A percentile compares a stretch with the other conserved stretches of the same genome.
Evolutionary conservation across 768 basidiomycete genomes (phyloP).

Genomic region (Leccinum truebloodii): DNA sequence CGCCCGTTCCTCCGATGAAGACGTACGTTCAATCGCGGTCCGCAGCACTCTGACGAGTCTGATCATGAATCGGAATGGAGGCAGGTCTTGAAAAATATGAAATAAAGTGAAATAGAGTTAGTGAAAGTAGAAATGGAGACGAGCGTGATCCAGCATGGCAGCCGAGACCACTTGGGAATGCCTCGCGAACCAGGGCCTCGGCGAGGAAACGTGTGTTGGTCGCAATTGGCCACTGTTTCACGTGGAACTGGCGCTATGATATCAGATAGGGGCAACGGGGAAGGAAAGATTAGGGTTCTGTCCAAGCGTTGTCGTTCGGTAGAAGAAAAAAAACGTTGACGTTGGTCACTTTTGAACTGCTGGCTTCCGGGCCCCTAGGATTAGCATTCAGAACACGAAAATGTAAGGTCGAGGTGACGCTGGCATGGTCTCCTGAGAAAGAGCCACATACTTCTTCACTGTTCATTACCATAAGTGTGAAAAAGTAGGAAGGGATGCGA

Average conservation of each 20-base stretch:
- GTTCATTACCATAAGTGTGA: not conserved
- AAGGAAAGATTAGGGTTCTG: not conserved
- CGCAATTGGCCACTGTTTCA: not conserved
- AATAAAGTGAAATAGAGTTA: not conserved
- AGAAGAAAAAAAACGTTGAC: not conserved
- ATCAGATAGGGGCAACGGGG: not conserved
- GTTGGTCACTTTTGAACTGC: not conserved
- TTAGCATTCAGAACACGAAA: not conserved
- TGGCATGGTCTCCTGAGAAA: not conserved
- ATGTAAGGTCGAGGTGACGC: not conserved
- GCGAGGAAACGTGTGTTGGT: constrained; percentile 10
- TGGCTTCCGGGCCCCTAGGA: not conserved
- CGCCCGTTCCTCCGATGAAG: not conserved
- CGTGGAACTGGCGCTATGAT: not conserved
- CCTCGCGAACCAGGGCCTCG: constrained; percentile 9
- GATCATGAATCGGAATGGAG: not conserved
- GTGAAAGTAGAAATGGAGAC: not conserved
- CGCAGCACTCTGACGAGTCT: not conserved
- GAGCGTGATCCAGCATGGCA: not conserved
- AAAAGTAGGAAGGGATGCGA: not conserved
- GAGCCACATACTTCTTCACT: not conserved
- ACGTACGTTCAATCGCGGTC: not conserved
- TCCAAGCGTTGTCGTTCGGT: not conserved
- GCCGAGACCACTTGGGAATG: not conserved
- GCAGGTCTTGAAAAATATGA: not conserved